Evolutionary conservation across 2,329 filamentous ascomycete genomes (phyloP).

Genomic region (Monilinia aucupariae): DNA sequence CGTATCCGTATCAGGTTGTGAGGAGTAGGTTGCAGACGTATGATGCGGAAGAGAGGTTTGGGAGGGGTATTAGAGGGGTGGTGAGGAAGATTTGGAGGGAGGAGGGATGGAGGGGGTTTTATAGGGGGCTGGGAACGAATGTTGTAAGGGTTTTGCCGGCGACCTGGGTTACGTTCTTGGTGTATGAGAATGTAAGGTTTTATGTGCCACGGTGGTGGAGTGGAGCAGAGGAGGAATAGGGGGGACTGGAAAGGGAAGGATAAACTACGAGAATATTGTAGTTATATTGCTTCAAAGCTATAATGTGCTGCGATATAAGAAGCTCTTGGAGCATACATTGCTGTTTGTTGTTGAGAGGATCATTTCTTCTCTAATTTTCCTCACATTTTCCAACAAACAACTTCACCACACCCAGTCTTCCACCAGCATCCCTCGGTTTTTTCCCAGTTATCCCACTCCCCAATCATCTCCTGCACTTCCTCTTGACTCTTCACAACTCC

Average conservation of each 20-base stretch:
- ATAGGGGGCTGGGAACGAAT: constrained; percentile 83
- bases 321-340: background rate
- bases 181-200: constrained; percentile 88
- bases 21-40: constrained; percentile 86
- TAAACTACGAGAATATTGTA: background rate
- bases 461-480: background rate
- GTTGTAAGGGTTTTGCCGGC: constrained; percentile 87
- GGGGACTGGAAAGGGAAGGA: too few relatives aligned
- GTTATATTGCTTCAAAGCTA: background rate
- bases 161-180: constrained; percentile 93
- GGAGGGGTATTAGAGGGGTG: constrained; percentile 64
- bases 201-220: constrained; percentile 49
- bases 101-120: constrained; percentile 80
- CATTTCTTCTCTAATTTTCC: background rate
- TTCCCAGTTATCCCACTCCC: constrained; percentile 13
- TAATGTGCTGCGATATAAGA: background rate
- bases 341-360: background rate
- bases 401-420: constrained; percentile 15
- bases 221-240: background rate
- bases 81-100: constrained; percentile 67
- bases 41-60: constrained; percentile 69
- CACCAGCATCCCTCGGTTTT: constrained; percentile 11
- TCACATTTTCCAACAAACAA: constrained; percentile 14
- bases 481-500: constrained; percentile 2
- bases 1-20: constrained; percentile 93